phyloP scores from a whole-genome alignment of 352 stramenopile genomes.

The Plasmopara muralis region DNA sequence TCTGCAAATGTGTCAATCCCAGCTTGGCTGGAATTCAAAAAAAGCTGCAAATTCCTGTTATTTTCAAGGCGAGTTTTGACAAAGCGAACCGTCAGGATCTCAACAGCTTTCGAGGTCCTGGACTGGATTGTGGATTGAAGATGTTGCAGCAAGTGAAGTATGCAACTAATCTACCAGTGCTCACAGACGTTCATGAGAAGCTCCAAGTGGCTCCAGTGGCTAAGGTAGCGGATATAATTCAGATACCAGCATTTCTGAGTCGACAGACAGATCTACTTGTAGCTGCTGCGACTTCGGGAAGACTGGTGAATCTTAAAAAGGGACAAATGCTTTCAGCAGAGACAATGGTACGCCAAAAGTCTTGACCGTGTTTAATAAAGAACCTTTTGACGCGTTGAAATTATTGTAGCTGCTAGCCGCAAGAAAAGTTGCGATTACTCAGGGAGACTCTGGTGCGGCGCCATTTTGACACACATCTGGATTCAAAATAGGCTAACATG shows the following conservation, averaged over 20 bases:
- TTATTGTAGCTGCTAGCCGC: slow-evolving; percentile 54
- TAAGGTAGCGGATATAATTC: slow-evolving; percentile 70
- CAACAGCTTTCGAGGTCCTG: slow-evolving; percentile 68
- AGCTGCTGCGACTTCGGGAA: slow-evolving; percentile 58
- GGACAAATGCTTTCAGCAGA: slow-evolving; percentile 82
- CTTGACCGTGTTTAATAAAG: neutral
- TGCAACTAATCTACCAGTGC: slow-evolving; percentile 59
- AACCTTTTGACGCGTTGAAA: neutral
- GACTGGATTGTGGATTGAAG: slow-evolving; percentile 56
- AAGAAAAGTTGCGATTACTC: slow-evolving; percentile 60
- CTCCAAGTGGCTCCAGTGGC: slow-evolving; percentile 65
- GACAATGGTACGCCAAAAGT: slow-evolving; percentile 49
- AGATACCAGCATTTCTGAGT: slow-evolving; percentile 86
- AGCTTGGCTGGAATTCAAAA: slow-evolving; percentile 52
- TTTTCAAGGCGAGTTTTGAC: slow-evolving; percentile 89
- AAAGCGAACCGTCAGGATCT: slow-evolving; percentile 85
- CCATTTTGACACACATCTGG: neutral
- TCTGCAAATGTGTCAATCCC: neutral
- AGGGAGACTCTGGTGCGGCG: slow-evolving; percentile 36
- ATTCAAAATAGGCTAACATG: neutral
- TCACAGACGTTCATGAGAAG: slow-evolving; percentile 86
- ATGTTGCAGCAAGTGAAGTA: slow-evolving; percentile 73
- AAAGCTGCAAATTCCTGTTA: slow-evolving; percentile 58
- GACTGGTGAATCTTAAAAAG: slow-evolving; percentile 86
- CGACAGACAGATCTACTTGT: slow-evolving; percentile 85